A percentile compares a stretch with the other conserved stretches of the same genome.
phyloP scores from a whole-genome alignment of 805 yeast species.

The Yarrowia sp. region DNA sequence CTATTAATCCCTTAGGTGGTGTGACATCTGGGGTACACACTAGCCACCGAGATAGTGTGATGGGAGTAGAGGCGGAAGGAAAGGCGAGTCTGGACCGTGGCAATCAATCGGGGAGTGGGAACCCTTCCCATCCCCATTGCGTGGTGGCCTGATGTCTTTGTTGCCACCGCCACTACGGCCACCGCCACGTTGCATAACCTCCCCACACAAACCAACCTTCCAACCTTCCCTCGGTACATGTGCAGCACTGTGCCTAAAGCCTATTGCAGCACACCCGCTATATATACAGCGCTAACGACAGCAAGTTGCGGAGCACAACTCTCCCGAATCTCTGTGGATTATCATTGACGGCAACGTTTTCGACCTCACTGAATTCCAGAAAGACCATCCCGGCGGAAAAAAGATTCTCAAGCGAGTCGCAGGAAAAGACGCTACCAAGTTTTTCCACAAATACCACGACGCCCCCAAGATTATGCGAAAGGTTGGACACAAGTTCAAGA shows the following conservation, averaged over 20 bases:
- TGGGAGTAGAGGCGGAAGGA: neutral
- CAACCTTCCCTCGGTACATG: slow-evolving; percentile 21
- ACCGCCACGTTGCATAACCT: slow-evolving; percentile 11
- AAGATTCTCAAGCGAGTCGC: slow-evolving; percentile 77
- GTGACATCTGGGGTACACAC: slow-evolving; percentile 20
- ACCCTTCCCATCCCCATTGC: too few relatives aligned
- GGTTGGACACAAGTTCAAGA: slow-evolving; percentile 37
- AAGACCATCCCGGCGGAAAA: slow-evolving; percentile 77
- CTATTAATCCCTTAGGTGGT: slow-evolving; percentile 10
- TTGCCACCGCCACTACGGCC: neutral
- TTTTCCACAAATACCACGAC: slow-evolving; percentile 52
- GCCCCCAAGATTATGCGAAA: slow-evolving; percentile 38
- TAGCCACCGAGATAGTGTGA: neutral
- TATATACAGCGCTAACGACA: slow-evolving; percentile 24
- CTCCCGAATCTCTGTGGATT: slow-evolving; percentile 81
- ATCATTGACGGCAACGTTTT: slow-evolving; percentile 76
- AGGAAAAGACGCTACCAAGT: slow-evolving; percentile 69
- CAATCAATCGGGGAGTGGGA: too few relatives aligned
- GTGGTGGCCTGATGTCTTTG: neutral
- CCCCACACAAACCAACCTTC: neutral
- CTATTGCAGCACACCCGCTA: neutral
- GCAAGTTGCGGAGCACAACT: slow-evolving; percentile 68
- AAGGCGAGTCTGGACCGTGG: too few relatives aligned
- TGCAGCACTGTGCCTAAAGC: slow-evolving; percentile 1
- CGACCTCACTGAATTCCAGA: slow-evolving; percentile 65